Base-by-base conservation (phyloP, 768 basidiomycete species). In the Lentinula aciculospora region DNA sequence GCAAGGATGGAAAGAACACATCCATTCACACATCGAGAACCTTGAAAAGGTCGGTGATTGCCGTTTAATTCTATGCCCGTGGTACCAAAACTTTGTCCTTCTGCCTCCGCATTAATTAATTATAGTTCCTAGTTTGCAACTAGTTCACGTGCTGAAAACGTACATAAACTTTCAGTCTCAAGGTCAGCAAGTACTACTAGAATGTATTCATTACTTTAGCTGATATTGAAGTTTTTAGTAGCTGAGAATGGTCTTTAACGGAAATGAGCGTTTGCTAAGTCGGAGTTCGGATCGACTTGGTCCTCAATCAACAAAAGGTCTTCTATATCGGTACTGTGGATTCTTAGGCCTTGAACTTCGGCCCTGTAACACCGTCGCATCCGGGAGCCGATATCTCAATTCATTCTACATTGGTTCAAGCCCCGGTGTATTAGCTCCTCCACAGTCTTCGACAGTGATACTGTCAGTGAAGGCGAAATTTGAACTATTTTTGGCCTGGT, bases 41-140 rank as follows among this genome's bases (percentile, higher is more conserved):
- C 21, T 32, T 6, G 51, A 53, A 53, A 36, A 36, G 34, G 17
- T 32, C 51, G 51, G 51, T 53, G 51, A 53, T 53, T 53, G 51
- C 51, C 49, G 51, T 40, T 36, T 1, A 13, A 53, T 36, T 36
- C 10, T n/a, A 21, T 45, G 49, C 10, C 49, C 49, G 37, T 21
- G 42, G 19, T 44, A 19, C 19, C 19, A 44, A 44, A 44, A 13
- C 37, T 39, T 15, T 32, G 12, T 7, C 8, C 9, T 7, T 21
- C n/a, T 44, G 19, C 1, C 42, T 44, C 42, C 42, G 42, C 42
- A 39, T 39, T 13, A 34, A 34, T 34, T 34, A 13, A 32, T 17
- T 5, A 15, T 39, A 39, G 6, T 39, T 39, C 15, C 37, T 39
- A 39, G 17, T 39, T 39, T 39, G 37, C 17, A 39, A 15, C 7